Evolutionary conservation across 1,284 basidiomycete species (phyloP), one percentile per base, ranked within the genome.

Genomic region (Boletus mariae): DNA sequence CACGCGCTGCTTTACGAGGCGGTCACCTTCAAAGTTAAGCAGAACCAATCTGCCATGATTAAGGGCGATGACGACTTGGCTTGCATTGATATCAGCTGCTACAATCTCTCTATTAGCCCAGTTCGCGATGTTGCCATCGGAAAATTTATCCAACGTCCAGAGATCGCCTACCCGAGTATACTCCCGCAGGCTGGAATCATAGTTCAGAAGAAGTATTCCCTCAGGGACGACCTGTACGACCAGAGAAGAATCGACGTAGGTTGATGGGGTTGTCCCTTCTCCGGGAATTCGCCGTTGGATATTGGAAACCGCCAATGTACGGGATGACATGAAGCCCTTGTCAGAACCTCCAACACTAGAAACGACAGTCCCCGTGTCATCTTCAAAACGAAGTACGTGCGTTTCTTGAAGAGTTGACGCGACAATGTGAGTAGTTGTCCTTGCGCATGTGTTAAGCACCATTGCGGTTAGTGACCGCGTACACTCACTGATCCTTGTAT

Each of bases 141-240:
- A 46, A 34, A 68, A 60, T 53, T 57, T 69, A 44, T 61, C 66
- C 35, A 68, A 64, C 0, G 57, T 62, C 73, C 75, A 70, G 2
- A 65, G 59, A 31, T 65, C 60, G n/a, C 70, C 71, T 41, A 72
- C 57, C 20, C 61, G 60, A 12, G 44, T 62, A 59, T 75, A 75
- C 51, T 61, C 62, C 43, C 59, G 69, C 59, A 73, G 41, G 41
- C 64, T 53, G 40, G 57, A 34, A 52, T 86, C 78, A 59, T 78
- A 80, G 57, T 84, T 76, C 4, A 86, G 68, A 49, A 92, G 62
- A 51, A 69, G 64, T 5, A 86, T 77, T 2, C 77, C 80, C 5
- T 69, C 71, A 1, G 80, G 68, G 0, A 87, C 89, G 10, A 94
- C 86, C 66, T 95, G 93, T 0, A 90, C 77, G 1, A 88, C 74